phyloP scores from a whole-genome alignment of 495 filamentous ascomycete species.

The Wilcoxina mikolae region DNA sequence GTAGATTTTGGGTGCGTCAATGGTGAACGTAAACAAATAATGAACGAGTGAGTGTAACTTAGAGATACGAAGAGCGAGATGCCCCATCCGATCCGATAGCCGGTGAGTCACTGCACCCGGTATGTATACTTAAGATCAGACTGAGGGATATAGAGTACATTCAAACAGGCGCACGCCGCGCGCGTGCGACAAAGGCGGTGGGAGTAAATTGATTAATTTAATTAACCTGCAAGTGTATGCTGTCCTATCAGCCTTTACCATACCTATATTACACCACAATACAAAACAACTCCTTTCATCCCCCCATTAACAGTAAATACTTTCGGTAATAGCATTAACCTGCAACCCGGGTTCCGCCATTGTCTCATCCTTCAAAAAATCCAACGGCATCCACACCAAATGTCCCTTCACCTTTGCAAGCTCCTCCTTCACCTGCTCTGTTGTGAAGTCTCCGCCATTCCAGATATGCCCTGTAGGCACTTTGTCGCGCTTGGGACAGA shows the following conservation, averaged over 20 bases:
- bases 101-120: no score
- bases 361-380: constrained; percentile 66
- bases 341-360: constrained; percentile 83
- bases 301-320: constrained; percentile 39
- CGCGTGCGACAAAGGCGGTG: no score
- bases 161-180: no score
- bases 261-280: neutral
- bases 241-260: neutral
- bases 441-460: constrained; percentile 45
- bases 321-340: constrained; percentile 59
- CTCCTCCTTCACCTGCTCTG: constrained; percentile 55
- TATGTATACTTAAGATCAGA: no score
- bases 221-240: neutral
- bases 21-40: no score
- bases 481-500: constrained; percentile 46
- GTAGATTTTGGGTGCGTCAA: no score
- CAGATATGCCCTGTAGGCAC: constrained; percentile 74
- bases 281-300: neutral
- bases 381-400: constrained; percentile 87
- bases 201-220: neutral
- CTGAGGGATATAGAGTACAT: no score
- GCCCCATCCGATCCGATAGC: no score
- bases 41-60: no score
- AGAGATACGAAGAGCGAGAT: no score
- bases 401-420: constrained; percentile 73